A percentile compares a stretch with the other conserved stretches of the same genome.
Conservation (phyloP, 2,329 filamentous ascomycete genomes). For the Phaeoacremonium minimum region DNA sequence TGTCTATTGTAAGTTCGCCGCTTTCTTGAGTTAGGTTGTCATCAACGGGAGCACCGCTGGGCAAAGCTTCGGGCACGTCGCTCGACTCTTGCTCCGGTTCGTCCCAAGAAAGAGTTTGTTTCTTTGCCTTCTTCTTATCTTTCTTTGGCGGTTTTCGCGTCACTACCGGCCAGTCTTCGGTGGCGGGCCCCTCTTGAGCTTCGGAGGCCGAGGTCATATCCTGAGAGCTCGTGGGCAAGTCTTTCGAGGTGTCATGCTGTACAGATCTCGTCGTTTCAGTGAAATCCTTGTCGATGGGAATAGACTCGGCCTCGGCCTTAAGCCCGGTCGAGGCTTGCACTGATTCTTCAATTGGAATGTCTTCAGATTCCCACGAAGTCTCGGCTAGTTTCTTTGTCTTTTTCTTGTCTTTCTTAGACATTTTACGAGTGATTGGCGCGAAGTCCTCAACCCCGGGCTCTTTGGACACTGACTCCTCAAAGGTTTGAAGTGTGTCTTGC, state of each 20-base stretch:
- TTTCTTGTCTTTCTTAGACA: conserved; percentile 12
- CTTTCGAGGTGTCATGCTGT: too few species aligned
- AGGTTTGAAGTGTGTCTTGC: too few species aligned
- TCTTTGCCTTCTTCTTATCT: conserved; percentile 10
- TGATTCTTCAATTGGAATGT: conserved; percentile 1
- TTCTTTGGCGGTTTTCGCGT: conserved; percentile 9
- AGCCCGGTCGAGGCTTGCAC: too few species aligned
- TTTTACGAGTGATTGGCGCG: conserved; percentile 7
- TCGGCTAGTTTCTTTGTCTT: conserved; percentile 23
- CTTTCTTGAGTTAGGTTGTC: too few species aligned
- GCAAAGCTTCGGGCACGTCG: neutral
- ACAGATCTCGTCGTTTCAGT: too few species aligned
- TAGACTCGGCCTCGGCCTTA: too few species aligned
- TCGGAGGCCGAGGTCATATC: too few species aligned
- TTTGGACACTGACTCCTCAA: neutral
- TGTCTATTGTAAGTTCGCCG: too few species aligned
- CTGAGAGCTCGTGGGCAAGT: too few species aligned
- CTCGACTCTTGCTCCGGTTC: neutral
- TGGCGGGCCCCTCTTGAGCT: neutral
- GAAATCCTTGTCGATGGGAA: too few species aligned
- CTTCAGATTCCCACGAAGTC: conserved; percentile 7
- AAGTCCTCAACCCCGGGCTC: neutral
- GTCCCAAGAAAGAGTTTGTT: neutral
- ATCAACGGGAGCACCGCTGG: too few species aligned
- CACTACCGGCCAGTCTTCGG: neutral